Evolutionary conservation across 768 basidiomycete species (phyloP).

Genomic region (Tulasnella sp.): DNA sequence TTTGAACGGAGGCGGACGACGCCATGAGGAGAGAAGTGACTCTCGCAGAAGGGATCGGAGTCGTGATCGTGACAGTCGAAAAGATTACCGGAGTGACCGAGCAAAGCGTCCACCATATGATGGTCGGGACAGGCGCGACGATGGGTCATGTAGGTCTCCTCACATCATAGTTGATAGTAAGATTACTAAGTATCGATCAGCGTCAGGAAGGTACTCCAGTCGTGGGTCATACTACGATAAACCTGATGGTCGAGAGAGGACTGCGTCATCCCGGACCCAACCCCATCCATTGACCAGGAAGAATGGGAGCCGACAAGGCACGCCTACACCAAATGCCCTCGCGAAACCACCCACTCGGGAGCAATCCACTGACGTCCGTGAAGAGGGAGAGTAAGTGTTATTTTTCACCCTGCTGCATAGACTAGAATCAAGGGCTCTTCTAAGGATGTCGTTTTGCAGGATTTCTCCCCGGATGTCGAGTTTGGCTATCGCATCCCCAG

Average conservation of each 20-base stretch:
- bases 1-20: conserved; percentile 34
- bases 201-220: conserved; percentile 15
- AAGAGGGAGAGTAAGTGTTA: conserved; percentile 88
- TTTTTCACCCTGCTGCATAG: neutral
- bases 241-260: conserved; percentile 24
- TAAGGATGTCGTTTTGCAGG: conserved; percentile 33
- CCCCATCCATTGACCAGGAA: conserved; percentile 25
- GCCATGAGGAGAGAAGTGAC: neutral
- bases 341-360: conserved; percentile 18
- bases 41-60: conserved; percentile 18
- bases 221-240: conserved; percentile 28
- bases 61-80: conserved; percentile 26
- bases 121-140: neutral
- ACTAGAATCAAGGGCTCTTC: neutral
- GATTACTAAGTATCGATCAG: neutral
- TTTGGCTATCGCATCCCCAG: conserved; percentile 23
- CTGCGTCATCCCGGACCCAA: conserved; percentile 26
- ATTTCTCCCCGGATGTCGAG: conserved; percentile 50
- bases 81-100: neutral
- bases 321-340: neutral
- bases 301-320: neutral
- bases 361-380: conserved; percentile 43
- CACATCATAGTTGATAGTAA: neutral
- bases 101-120: neutral
- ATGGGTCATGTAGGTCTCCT: neutral